phyloP scores from a whole-genome alignment of 2,329 filamentous ascomycete genomes.

The Sporothrix pseudoabietina region DNA sequence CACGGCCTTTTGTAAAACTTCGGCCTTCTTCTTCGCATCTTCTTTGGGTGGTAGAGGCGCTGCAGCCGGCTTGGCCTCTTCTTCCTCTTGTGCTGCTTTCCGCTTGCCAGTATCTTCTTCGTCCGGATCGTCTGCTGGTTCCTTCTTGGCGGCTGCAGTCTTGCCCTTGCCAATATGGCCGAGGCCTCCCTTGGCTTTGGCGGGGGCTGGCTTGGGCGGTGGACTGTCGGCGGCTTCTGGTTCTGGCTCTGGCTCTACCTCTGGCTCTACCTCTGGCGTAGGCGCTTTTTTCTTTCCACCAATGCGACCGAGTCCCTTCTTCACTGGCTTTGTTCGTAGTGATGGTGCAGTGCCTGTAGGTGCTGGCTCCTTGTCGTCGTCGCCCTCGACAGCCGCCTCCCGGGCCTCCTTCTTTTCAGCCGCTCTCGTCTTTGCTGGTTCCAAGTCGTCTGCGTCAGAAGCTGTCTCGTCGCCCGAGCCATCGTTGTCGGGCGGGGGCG shows the following conservation, averaged over 20 bases:
- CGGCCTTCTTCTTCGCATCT: conserved; percentile 52
- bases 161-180: conserved; percentile 8
- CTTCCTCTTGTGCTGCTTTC: neutral
- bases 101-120: conserved; percentile 11
- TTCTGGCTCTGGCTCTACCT: neutral
- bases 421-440: conserved; percentile 29
- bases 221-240: neutral
- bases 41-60: conserved; percentile 39
- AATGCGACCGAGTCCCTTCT: conserved; percentile 47
- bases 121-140: conserved; percentile 18
- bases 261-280: neutral
- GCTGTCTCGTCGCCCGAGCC: conserved; percentile 44
- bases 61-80: conserved; percentile 38
- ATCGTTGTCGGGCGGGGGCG: conserved; percentile 43
- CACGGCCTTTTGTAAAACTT: conserved; percentile 55
- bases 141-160: neutral
- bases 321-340: conserved; percentile 29
- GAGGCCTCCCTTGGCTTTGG: neutral
- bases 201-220: neutral
- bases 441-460: conserved; percentile 46
- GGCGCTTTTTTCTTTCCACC: conserved; percentile 39
- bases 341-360: neutral
- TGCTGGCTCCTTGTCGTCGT: neutral
- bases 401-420: conserved; percentile 7
- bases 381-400: conserved; percentile 33